phyloP scores from a whole-genome alignment of 352 stramenopile genomes.

The Pythium periplocum region DNA sequence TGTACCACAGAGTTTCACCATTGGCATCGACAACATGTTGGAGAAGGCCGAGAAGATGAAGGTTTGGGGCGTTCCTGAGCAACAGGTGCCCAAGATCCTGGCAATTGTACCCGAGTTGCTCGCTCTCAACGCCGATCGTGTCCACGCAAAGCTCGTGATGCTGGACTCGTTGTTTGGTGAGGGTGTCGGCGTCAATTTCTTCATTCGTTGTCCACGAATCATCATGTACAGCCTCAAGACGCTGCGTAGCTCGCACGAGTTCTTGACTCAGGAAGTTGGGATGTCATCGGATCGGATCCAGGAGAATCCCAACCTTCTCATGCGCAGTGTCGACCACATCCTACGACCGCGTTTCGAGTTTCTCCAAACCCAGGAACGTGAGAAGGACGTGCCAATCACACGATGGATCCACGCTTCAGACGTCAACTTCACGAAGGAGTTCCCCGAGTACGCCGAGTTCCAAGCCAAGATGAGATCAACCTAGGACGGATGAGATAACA shows the following conservation, averaged over 20 bases:
- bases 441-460: constrained; percentile 22
- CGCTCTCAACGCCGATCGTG: constrained; percentile 22
- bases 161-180: constrained; percentile 39
- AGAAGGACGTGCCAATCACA: constrained; percentile 3
- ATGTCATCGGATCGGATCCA: constrained; percentile 25
- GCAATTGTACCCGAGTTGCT: constrained; percentile 35
- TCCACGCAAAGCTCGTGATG: constrained; percentile 34
- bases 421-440: constrained; percentile 20
- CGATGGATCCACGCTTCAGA: constrained; percentile 35
- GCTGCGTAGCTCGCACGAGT: constrained; percentile 36
- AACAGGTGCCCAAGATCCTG: constrained; percentile 29
- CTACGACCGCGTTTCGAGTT: constrained; percentile 44
- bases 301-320: constrained; percentile 27
- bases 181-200: constrained; percentile 14
- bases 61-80: constrained; percentile 23
- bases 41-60: constrained; percentile 25
- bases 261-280: constrained; percentile 26
- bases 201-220: constrained; percentile 26
- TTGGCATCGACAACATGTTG: constrained; percentile 28
- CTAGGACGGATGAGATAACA: too few species aligned
- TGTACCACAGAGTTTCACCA: constrained; percentile 33
- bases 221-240: constrained; percentile 46
- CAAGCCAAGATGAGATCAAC: too few species aligned
- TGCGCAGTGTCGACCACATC: constrained; percentile 34
- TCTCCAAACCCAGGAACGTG: constrained; percentile 16